phyloP scores from a whole-genome alignment of 805 yeast species.

The Yarrowia sp. region DNA sequence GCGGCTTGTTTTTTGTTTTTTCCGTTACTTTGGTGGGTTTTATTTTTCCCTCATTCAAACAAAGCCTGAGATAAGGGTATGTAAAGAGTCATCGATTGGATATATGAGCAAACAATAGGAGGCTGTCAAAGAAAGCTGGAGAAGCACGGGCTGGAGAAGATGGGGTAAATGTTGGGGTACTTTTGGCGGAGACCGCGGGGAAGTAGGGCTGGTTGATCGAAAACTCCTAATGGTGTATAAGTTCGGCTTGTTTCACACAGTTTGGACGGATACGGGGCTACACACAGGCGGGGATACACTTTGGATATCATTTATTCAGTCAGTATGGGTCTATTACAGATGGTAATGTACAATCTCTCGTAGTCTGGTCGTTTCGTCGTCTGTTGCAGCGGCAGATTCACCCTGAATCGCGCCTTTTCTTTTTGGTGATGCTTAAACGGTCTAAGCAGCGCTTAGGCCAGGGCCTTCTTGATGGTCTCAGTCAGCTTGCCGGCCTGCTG shows the following conservation, averaged over 20 bases:
- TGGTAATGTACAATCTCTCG: constrained; percentile 15
- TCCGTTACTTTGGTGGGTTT: background rate
- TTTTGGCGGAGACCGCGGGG: background rate
- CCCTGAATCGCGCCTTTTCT: background rate
- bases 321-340: constrained; percentile 20
- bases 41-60: background rate
- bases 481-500: background rate
- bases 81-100: constrained; percentile 7
- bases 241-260: too few species aligned
- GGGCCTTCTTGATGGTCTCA: constrained; percentile 8
- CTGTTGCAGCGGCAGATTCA: background rate
- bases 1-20: background rate
- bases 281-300: too few species aligned
- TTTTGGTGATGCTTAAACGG: background rate
- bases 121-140: background rate
- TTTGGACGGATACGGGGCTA: too few species aligned
- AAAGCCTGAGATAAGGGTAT: background rate
- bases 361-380: background rate
- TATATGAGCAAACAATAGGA: background rate
- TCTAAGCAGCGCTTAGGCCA: background rate
- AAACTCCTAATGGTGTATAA: too few species aligned
- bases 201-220: too few species aligned
- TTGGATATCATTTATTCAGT: constrained; percentile 14
- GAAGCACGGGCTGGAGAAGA: background rate
- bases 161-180: background rate